Conservation (phyloP, 2,329 filamentous ascomycete genomes). For the Epichloe scottii region DNA sequence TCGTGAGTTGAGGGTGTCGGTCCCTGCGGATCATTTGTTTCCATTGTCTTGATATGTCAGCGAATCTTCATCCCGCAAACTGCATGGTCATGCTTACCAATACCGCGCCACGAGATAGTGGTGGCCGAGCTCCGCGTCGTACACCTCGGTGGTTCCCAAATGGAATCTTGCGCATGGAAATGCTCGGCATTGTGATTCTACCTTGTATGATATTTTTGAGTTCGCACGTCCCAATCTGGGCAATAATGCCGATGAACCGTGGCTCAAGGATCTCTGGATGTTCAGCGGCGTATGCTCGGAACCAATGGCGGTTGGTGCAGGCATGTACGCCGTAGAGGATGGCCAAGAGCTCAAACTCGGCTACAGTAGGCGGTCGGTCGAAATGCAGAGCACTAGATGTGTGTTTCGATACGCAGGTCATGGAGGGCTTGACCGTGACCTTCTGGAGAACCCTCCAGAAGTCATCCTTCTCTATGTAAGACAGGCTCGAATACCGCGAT, state of each 20-base stretch:
- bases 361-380: neutral
- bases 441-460: neutral
- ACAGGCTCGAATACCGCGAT: neutral
- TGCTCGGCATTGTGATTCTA: neutral
- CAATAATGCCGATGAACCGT: neutral
- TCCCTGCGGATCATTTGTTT: neutral
- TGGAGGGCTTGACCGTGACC: neutral
- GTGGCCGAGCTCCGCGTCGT: neutral
- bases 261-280: neutral
- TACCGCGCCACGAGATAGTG: too few relatives aligned
- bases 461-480: neutral
- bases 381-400: too few relatives aligned
- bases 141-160: neutral
- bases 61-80: too few relatives aligned
- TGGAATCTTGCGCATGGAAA: neutral
- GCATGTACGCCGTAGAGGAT: neutral
- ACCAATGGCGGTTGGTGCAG: neutral
- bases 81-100: neutral
- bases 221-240: neutral
- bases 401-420: neutral
- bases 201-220: neutral
- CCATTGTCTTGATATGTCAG: neutral
- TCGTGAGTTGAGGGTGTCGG: neutral
- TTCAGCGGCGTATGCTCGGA: neutral
- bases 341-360: neutral